Evolutionary conservation across 495 filamentous ascomycete genomes (phyloP).

Genomic region (Daldinia grandis): DNA sequence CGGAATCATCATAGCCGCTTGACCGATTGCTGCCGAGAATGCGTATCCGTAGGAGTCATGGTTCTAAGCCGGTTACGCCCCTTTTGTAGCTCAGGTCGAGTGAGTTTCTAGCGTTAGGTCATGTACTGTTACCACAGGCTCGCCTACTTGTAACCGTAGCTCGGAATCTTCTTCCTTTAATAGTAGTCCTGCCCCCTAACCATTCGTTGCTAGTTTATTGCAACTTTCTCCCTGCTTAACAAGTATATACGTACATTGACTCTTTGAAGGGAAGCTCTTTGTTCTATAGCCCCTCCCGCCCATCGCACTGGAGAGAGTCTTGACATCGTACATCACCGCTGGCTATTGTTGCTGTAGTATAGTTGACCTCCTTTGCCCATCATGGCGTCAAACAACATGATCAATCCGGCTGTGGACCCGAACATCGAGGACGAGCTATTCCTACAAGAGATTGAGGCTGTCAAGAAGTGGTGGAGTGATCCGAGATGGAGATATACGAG

Average conservation of each 20-base stretch:
- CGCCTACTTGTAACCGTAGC: constrained; percentile 28
- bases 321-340: constrained; percentile 14
- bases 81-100: constrained; percentile 21
- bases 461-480: constrained; percentile 94
- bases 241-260: neutral
- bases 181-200: constrained; percentile 4
- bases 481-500: constrained; percentile 92
- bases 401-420: constrained; percentile 61
- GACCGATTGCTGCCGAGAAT: constrained; percentile 42
- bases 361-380: constrained; percentile 38
- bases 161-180: constrained; percentile 25
- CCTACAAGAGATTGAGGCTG: constrained; percentile 79
- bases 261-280: constrained; percentile 8
- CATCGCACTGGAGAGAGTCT: neutral
- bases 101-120: constrained; percentile 12
- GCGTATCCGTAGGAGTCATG: constrained; percentile 18
- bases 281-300: neutral
- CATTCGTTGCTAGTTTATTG: constrained; percentile 10
- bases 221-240: neutral
- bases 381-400: constrained; percentile 66
- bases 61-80: constrained; percentile 14
- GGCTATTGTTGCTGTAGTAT: neutral
- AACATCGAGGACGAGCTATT: constrained; percentile 82
- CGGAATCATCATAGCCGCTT: constrained; percentile 40
- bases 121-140: constrained; percentile 8